These are phyloP conservation scores for Rhodotorula toruloides DNA, from an alignment of 768 basidiomycete genomes.

Conservation along the genomic window DNA sequence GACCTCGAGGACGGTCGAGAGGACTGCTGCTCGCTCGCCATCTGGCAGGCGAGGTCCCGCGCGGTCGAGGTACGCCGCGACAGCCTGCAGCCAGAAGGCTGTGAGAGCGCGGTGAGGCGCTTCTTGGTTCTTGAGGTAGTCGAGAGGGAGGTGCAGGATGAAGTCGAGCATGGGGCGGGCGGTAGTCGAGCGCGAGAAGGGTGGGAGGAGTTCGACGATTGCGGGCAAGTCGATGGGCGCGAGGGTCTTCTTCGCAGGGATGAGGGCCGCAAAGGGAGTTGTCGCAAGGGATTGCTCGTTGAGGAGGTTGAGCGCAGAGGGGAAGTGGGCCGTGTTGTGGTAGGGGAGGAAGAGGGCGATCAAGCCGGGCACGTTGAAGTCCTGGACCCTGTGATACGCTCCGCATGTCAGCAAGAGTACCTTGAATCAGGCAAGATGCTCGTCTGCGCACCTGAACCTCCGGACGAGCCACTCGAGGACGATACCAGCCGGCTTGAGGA, in stretches of 20 bases:
- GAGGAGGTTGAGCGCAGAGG: slow-evolving; percentile 84
- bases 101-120: slow-evolving; percentile 62
- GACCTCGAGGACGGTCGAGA: slow-evolving; percentile 42
- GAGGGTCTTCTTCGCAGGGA: slow-evolving; percentile 69
- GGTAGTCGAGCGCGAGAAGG: slow-evolving; percentile 59
- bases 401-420: slow-evolving; percentile 32
- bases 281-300: slow-evolving; percentile 44
- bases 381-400: slow-evolving; percentile 63
- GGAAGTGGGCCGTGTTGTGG: slow-evolving; percentile 88
- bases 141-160: slow-evolving; percentile 61
- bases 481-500: slow-evolving; percentile 73
- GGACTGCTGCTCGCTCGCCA: slow-evolving; percentile 38
- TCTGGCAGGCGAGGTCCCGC: slow-evolving; percentile 48
- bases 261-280: slow-evolving; percentile 54
- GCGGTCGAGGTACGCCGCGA: slow-evolving; percentile 71
- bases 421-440: not conserved
- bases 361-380: slow-evolving; percentile 78
- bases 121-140: slow-evolving; percentile 50
- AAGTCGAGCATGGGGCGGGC: slow-evolving; percentile 69
- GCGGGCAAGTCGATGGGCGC: slow-evolving; percentile 67
- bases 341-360: slow-evolving; percentile 85
- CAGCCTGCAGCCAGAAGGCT: slow-evolving; percentile 71
- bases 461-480: slow-evolving; percentile 91
- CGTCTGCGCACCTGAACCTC: slow-evolving; percentile 66
- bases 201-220: slow-evolving; percentile 52